Base-by-base conservation (phyloP, 192 early-diverging fungal genomes). In the Umbelopsis vinacea region DNA sequence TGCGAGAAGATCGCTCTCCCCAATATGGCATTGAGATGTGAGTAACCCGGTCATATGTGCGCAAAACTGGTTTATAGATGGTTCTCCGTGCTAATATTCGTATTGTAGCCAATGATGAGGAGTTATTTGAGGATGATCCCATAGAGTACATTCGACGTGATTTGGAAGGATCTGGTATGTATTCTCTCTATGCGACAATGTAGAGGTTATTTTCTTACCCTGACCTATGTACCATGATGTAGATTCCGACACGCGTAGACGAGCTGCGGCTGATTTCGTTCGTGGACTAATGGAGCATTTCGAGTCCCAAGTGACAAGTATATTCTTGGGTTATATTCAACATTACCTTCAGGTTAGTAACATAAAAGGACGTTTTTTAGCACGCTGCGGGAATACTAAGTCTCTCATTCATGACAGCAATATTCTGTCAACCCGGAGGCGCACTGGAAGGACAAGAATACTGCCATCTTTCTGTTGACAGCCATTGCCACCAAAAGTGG, bases 91-190 rank as follows among this genome's bases (percentile, higher is more conserved):
- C 40, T 11, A 11, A 43, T 43, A 1, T 43, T 71, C 67, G 21
- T 50, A 46, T 3, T 50, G 46, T 71, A 82, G 91, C 88, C 63
- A 79, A 83, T 29, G 98, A 99, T 72, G 94, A 95, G 82, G 97
- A 98, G 75, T 79, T 96, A 73, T 98, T 98, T 82, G 93, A 98
- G 72, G 96, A 98, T 73, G 97, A 98, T 67, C 95, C 96, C 29
- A 92, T 98, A 76, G 96, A 97, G 68, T 98, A 92, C 75, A 93
- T 98, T 76, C 84, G 96, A 46, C 84, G 93, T 53, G 97, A 98
- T 81, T 70, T 98, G 11, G 97, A 98, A 76, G 95, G 96, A 37
- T 91, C 91, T 19, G 90, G 89, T 90, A 75, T 0, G 48, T 50
- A 50, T 21, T 50, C 7, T 50, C 29, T 29, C 1, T 29, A 29